phyloP scores from a whole-genome alignment of 2,329 filamentous ascomycete species.

The Nectriaceae sp. region DNA sequence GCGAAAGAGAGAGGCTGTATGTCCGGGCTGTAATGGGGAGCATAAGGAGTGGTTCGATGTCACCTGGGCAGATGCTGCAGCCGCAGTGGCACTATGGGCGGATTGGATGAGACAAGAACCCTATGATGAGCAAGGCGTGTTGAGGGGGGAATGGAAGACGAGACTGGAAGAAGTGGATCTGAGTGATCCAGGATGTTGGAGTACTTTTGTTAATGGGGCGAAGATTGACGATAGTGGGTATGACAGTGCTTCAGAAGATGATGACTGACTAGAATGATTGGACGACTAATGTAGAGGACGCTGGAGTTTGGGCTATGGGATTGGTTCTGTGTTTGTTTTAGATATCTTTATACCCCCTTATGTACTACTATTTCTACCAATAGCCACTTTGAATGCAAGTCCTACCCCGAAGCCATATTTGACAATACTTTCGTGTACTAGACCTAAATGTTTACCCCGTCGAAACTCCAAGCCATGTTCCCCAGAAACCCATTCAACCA shows the following conservation, averaged over 20 bases:
- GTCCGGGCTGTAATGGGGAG: constrained; percentile 19
- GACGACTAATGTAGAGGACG: background rate
- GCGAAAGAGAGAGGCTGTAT: constrained; percentile 26
- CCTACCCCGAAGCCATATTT: background rate
- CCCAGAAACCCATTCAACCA: constrained; percentile 29
- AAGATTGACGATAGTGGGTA: background rate
- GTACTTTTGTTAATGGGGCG: constrained; percentile 16
- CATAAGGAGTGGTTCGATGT: constrained; percentile 35
- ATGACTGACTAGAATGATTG: background rate
- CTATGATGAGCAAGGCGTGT: constrained; percentile 25
- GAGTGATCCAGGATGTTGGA: constrained; percentile 28
- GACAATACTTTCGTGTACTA: background rate
- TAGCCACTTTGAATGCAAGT: background rate
- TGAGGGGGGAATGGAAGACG: constrained; percentile 25
- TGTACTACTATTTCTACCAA: background rate
- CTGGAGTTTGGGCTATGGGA: background rate
- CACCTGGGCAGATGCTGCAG: constrained; percentile 11
- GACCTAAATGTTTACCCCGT: background rate
- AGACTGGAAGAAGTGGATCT: constrained; percentile 26
- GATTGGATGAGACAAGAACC: constrained; percentile 29
- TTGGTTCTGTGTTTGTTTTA: background rate
- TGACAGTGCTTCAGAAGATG: background rate
- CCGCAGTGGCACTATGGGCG: constrained; percentile 26
- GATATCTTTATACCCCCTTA: background rate
- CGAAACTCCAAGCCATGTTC: constrained; percentile 24